Evolutionary conservation across 225 moss, liverwort and hornwort species (phyloP).

Genomic region (Bryum argenteum): DNA sequence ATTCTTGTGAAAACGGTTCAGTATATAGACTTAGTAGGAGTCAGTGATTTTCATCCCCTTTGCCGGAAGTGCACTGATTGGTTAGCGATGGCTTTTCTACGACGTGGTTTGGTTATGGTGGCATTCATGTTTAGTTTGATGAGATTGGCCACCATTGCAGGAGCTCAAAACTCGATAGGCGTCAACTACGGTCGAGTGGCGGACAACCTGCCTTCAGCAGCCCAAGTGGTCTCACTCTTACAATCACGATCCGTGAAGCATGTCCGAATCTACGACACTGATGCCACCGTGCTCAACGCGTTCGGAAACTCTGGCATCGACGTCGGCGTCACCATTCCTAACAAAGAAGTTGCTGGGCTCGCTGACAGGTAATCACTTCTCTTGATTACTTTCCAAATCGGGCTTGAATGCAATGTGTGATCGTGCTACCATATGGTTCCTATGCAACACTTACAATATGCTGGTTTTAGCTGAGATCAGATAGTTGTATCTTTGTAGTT

Average conservation of each 20-base stretch:
- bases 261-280: constrained; percentile 46
- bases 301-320: constrained; percentile 58
- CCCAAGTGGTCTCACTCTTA: constrained; percentile 37
- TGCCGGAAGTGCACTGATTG: no score
- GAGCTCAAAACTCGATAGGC: constrained; percentile 35
- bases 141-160: not conserved
- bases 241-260: constrained; percentile 35
- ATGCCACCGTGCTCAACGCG: constrained; percentile 31
- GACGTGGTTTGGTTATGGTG: not conserved
- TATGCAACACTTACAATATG: no score
- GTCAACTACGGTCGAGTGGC: constrained; percentile 54
- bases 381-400: not conserved
- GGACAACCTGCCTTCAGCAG: constrained; percentile 39
- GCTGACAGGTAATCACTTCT: constrained; percentile 5
- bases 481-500: no score
- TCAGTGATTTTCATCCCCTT: not conserved
- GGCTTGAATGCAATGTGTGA: no score
- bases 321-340: constrained; percentile 44
- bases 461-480: no score
- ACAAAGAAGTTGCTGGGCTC: constrained; percentile 40
- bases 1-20: not conserved
- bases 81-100: not conserved
- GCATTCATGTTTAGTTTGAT: not conserved
- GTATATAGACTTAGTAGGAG: not conserved
- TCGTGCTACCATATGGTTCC: no score